Conservation (phyloP, 2,329 filamentous ascomycete species). For the Hypoxylon sp. region DNA sequence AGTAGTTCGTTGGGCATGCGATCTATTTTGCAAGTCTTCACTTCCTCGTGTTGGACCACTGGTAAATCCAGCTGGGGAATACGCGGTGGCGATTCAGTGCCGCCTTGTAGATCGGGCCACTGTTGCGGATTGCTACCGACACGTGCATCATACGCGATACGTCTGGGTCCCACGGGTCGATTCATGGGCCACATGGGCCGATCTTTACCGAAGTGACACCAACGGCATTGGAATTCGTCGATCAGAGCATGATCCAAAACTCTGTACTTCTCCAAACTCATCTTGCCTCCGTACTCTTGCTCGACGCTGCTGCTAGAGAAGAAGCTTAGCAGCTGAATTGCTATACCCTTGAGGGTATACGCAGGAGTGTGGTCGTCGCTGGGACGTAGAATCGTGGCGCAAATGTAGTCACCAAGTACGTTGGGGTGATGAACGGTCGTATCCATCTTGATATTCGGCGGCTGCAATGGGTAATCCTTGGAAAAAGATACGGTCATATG, state of each 20-base stretch:
- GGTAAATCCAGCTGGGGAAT: not conserved
- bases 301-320: constrained; percentile 64
- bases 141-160: constrained; percentile 24
- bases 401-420: constrained; percentile 61
- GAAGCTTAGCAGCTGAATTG: constrained; percentile 67
- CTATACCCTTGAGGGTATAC: constrained; percentile 65
- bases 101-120: constrained; percentile 25
- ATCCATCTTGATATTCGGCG: constrained; percentile 60
- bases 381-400: constrained; percentile 62
- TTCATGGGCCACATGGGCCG: not conserved
- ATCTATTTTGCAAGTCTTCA: constrained; percentile 46
- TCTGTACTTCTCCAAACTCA: constrained; percentile 52
- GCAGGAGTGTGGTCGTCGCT: constrained; percentile 63
- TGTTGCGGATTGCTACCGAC: constrained; percentile 25
- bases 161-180: not conserved
- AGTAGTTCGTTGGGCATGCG: constrained; percentile 60
- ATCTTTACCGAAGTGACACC: constrained; percentile 47
- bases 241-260: not conserved
- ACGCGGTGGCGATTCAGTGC: not conserved
- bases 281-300: constrained; percentile 52
- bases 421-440: constrained; percentile 62
- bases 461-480: constrained; percentile 56
- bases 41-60: not conserved
- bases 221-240: constrained; percentile 47
- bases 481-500: constrained; percentile 61